phyloP scores from a whole-genome alignment of 2,329 filamentous ascomycete species.

The Orbilia ellipsospora region DNA sequence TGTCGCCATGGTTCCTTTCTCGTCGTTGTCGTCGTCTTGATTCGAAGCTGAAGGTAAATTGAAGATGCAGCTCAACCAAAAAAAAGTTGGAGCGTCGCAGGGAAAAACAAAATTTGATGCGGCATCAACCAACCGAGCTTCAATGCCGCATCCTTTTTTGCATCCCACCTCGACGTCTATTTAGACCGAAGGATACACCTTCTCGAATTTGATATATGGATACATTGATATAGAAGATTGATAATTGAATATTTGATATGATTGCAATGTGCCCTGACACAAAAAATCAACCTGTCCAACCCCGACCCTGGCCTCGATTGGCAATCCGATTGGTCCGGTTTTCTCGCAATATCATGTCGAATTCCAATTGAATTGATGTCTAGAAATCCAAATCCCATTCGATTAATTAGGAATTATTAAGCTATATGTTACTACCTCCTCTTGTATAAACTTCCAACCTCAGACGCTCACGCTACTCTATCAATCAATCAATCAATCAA shows the following conservation, averaged over 20 bases:
- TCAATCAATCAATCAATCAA: conserved; percentile 14
- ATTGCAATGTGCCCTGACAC: too few species aligned
- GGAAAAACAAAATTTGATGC: conserved; percentile 29
- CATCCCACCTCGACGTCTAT: too few species aligned
- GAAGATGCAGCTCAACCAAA: background rate
- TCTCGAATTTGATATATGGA: too few species aligned
- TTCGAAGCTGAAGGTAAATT: conserved; percentile 1
- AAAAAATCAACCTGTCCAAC: too few species aligned
- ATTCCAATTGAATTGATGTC: too few species aligned
- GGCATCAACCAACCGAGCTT: background rate
- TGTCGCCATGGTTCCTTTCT: conserved; percentile 59
- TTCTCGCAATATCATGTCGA: too few species aligned
- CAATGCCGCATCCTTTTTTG: background rate
- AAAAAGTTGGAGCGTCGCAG: conserved; percentile 30
- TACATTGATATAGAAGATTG: too few species aligned
- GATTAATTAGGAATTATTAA: conserved; percentile 27
- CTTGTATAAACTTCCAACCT: conserved; percentile 1
- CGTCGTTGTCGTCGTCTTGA: background rate
- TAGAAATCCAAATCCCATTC: too few species aligned
- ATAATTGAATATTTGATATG: too few species aligned
- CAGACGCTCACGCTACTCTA: conserved; percentile 31
- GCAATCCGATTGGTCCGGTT: too few species aligned
- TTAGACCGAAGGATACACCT: too few species aligned
- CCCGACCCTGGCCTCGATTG: too few species aligned
- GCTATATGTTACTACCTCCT: conserved; percentile 15